Evolutionary conservation across 352 stramenopile genomes (phyloP).

Genomic region (Pythium monospermum): DNA sequence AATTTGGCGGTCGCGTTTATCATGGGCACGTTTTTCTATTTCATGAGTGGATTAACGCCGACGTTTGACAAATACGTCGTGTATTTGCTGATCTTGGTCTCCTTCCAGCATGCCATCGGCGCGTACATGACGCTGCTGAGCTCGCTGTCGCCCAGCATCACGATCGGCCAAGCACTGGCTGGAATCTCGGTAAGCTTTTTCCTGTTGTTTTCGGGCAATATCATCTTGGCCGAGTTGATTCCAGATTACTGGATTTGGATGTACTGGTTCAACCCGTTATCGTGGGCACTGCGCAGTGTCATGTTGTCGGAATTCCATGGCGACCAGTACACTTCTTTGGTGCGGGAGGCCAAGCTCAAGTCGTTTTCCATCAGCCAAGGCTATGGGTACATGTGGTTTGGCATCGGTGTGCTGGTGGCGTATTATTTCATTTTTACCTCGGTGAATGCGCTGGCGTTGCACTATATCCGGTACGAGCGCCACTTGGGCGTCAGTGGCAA

Average conservation of each 20-base stretch:
- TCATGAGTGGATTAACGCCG: constrained; percentile 37
- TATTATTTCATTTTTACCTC: constrained; percentile 29
- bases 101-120: constrained; percentile 19
- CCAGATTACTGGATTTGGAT: constrained; percentile 15
- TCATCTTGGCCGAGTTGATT: constrained; percentile 26
- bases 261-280: constrained; percentile 37
- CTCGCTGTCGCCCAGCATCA: constrained; percentile 5
- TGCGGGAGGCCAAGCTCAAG: too few species aligned
- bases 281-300: constrained; percentile 19
- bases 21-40: constrained; percentile 63
- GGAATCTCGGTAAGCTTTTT: constrained; percentile 18
- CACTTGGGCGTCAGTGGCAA: background rate
- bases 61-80: constrained; percentile 12
- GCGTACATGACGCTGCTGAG: constrained; percentile 20
- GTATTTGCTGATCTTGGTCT: constrained; percentile 21
- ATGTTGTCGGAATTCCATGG: too few species aligned
- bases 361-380: constrained; percentile 2
- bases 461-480: constrained; percentile 29
- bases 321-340: too few species aligned
- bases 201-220: constrained; percentile 27
- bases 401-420: constrained; percentile 27
- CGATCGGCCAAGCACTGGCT: constrained; percentile 14
- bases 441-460: constrained; percentile 30
- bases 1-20: constrained; percentile 34
- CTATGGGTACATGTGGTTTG: constrained; percentile 19